Evolutionary conservation across 1,284 basidiomycete species (phyloP).

Genomic region (Kwoniella shivajii): DNA sequence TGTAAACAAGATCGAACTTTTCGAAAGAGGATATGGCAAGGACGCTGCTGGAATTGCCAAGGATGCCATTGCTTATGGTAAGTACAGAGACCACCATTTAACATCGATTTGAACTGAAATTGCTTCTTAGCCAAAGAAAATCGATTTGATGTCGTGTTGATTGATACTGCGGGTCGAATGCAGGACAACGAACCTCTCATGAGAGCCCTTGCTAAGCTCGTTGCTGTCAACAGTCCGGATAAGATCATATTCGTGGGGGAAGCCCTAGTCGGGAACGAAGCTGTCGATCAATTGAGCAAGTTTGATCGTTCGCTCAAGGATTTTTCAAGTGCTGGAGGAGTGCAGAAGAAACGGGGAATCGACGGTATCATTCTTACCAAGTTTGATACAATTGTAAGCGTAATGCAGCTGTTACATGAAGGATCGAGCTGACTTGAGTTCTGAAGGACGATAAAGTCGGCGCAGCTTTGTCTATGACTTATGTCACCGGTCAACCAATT

Average conservation of each 20-base stretch:
- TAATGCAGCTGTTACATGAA: neutral
- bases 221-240: constrained; percentile 87
- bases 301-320: constrained; percentile 89
- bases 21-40: constrained; percentile 96
- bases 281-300: constrained; percentile 90
- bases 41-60: constrained; percentile 97
- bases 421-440: neutral
- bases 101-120: too few relatives aligned
- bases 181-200: constrained; percentile 98
- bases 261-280: constrained; percentile 93
- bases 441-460: constrained; percentile 70
- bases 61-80: constrained; percentile 88
- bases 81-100: constrained; percentile 26
- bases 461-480: constrained; percentile 94
- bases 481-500: constrained; percentile 94
- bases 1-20: constrained; percentile 72
- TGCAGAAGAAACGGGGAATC: constrained; percentile 66
- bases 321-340: constrained; percentile 61
- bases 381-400: constrained; percentile 81
- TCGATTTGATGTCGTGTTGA: constrained; percentile 89
- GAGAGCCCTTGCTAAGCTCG: constrained; percentile 97
- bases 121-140: constrained; percentile 69
- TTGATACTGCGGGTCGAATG: constrained; percentile 98
- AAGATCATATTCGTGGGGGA: constrained; percentile 97
- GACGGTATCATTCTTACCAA: constrained; percentile 97